Conservation (phyloP, 2,329 filamentous ascomycete genomes). For the Passalora sequoiae region DNA sequence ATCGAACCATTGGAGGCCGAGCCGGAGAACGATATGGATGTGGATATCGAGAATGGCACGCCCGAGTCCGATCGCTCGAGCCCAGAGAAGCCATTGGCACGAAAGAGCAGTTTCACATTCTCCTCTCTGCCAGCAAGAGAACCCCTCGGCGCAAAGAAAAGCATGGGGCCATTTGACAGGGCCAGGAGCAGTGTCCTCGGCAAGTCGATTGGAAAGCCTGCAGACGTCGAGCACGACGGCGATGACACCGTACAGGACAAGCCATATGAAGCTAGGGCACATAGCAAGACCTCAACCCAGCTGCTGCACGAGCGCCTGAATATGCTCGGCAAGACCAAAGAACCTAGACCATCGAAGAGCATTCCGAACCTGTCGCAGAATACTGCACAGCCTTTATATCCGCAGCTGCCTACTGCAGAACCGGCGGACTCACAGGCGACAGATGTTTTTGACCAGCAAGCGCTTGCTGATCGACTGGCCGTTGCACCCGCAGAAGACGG, state of each 20-base stretch:
- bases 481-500: constrained; percentile 39
- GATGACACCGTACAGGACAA: constrained; percentile 49
- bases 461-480: constrained; percentile 9
- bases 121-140: constrained; percentile 87
- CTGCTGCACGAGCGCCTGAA: constrained; percentile 89
- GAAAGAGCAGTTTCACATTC: constrained; percentile 94
- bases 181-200: constrained; percentile 66
- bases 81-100: constrained; percentile 68
- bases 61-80: constrained; percentile 53
- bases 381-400: constrained; percentile 37
- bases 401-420: constrained; percentile 34
- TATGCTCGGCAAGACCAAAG: constrained; percentile 55
- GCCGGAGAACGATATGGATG: constrained; percentile 34
- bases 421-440: constrained; percentile 11
- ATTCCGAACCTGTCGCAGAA: constrained; percentile 35
- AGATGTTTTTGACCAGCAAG: constrained; percentile 7
- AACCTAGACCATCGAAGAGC: constrained; percentile 41
- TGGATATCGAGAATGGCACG: constrained; percentile 38
- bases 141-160: constrained; percentile 78
- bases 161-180: constrained; percentile 68
- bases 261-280: constrained; percentile 45
- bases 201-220: constrained; percentile 66
- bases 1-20: constrained; percentile 26
- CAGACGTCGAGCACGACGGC: constrained; percentile 50
- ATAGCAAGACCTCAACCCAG: constrained; percentile 91